Conservation (phyloP, 805 yeast genomes). For the Teunomyces lycoperdinae region DNA sequence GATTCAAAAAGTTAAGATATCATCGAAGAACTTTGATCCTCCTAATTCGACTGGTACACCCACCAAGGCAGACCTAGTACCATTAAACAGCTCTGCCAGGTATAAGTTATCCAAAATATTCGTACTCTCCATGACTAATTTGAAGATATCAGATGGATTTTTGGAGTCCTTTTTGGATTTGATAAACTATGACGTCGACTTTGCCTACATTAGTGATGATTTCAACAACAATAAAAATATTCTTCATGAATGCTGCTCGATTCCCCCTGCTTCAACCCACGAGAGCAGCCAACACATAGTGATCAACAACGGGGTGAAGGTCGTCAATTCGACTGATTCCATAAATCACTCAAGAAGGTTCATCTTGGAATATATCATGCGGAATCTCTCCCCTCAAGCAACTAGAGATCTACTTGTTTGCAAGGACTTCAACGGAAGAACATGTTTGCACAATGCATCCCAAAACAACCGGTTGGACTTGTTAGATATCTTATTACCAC, state of each 20-base stretch:
- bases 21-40: conserved; percentile 12
- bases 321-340: conserved; percentile 34
- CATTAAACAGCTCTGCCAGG: conserved; percentile 12
- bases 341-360: conserved; percentile 37
- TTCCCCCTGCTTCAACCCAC: conserved; percentile 32
- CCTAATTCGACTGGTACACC: background rate
- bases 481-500: conserved; percentile 39
- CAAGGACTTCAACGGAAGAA: conserved; percentile 69
- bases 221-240: conserved; percentile 57
- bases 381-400: conserved; percentile 15
- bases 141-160: conserved; percentile 63
- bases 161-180: conserved; percentile 48
- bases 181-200: conserved; percentile 50
- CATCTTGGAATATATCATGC: conserved; percentile 33
- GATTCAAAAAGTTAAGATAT: conserved; percentile 36
- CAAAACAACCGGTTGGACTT: conserved; percentile 48
- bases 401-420: conserved; percentile 23
- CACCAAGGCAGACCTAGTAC: conserved; percentile 1
- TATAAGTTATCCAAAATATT: conserved; percentile 65
- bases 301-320: conserved; percentile 44
- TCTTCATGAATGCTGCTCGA: conserved; percentile 64
- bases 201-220: conserved; percentile 63
- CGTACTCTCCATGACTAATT: conserved; percentile 60
- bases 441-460: conserved; percentile 86
- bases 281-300: conserved; percentile 33